Evolutionary conservation across 2,329 filamentous ascomycete genomes (phyloP).

Genomic region (Microcera coccophila): DNA sequence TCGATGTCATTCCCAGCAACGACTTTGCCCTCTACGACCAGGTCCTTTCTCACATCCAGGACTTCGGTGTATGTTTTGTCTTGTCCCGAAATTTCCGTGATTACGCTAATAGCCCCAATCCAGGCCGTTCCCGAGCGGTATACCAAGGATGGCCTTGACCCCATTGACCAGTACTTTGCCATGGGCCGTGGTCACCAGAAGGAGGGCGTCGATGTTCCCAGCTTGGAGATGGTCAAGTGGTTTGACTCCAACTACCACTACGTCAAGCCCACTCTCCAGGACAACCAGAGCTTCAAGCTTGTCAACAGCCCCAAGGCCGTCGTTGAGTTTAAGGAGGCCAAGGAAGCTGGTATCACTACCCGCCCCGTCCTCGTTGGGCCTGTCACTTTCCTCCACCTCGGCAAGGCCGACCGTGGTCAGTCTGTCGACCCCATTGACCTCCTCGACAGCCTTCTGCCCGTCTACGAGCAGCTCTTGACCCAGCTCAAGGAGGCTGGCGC

Average conservation of each 20-base stretch:
- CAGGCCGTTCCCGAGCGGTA: slow-evolving; percentile 91
- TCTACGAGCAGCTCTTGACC: slow-evolving; percentile 88
- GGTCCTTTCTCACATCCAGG: slow-evolving; percentile 95
- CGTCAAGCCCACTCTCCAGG: slow-evolving; percentile 96
- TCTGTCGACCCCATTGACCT: slow-evolving; percentile 89
- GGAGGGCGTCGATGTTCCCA: slow-evolving; percentile 86
- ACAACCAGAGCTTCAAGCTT: slow-evolving; percentile 95
- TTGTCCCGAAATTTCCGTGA: neutral
- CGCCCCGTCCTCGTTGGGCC: slow-evolving; percentile 93
- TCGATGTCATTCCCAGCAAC: slow-evolving; percentile 97
- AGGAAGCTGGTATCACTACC: slow-evolving; percentile 90
- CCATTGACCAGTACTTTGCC: slow-evolving; percentile 96
- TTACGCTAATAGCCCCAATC: slow-evolving; percentile 11
- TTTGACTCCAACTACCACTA: slow-evolving; percentile 99
- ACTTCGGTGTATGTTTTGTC: slow-evolving; percentile 72
- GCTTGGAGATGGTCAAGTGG: slow-evolving; percentile 99
- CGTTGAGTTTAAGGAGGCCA: slow-evolving; percentile 90
- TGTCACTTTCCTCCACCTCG: slow-evolving; percentile 95
- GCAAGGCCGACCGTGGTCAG: slow-evolving; percentile 96
- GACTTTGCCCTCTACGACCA: slow-evolving; percentile 99
- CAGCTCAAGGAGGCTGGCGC: slow-evolving; percentile 96
- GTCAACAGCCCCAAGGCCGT: slow-evolving; percentile 86
- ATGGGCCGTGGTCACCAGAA: slow-evolving; percentile 99
- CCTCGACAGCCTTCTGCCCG: slow-evolving; percentile 85
- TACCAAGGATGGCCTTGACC: slow-evolving; percentile 80